phyloP scores from a whole-genome alignment of 2,329 filamentous ascomycete species.

The Capronia coronata region DNA sequence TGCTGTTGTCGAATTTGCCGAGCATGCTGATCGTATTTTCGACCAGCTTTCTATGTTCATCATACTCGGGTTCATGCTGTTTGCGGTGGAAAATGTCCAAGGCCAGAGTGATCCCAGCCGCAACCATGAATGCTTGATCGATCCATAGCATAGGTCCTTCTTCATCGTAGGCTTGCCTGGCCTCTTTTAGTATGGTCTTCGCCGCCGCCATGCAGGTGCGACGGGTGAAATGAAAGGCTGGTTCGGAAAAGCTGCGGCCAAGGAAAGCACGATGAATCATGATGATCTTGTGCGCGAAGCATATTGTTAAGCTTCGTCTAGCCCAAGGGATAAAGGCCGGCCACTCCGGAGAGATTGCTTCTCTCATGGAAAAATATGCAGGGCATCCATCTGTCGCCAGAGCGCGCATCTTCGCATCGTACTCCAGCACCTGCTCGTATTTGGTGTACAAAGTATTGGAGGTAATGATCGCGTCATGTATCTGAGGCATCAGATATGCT shows the following conservation, averaged over 20 bases:
- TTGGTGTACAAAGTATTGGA: conserved; percentile 36
- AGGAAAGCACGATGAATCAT: conserved; percentile 41
- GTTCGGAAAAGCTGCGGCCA: conserved; percentile 38
- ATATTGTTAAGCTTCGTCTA: conserved; percentile 36
- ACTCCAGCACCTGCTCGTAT: conserved; percentile 39
- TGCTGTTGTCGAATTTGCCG: conserved; percentile 26
- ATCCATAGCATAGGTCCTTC: conserved; percentile 41
- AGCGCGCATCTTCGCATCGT: conserved; percentile 36
- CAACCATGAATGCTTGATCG: conserved; percentile 39
- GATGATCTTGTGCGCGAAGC: conserved; percentile 40
- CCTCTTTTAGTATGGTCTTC: conserved; percentile 37
- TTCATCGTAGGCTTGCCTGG: conserved; percentile 33
- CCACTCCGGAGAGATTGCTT: conserved; percentile 35
- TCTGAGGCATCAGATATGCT: conserved; percentile 35
- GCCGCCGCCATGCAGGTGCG: conserved; percentile 40
- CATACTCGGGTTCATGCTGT: conserved; percentile 20
- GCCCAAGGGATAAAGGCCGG: conserved; percentile 40
- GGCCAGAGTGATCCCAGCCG: conserved; percentile 37
- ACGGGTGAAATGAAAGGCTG: conserved; percentile 39
- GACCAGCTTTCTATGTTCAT: conserved; percentile 25
- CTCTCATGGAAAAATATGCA: conserved; percentile 33
- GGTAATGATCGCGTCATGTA: conserved; percentile 36
- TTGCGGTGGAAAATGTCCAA: conserved; percentile 36
- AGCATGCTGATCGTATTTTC: conserved; percentile 26
- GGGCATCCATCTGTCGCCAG: conserved; percentile 34